Evolutionary conservation across 2,329 filamentous ascomycete genomes (phyloP), one percentile per base, ranked within the genome.

Genomic region (Cladosporium sp.): DNA sequence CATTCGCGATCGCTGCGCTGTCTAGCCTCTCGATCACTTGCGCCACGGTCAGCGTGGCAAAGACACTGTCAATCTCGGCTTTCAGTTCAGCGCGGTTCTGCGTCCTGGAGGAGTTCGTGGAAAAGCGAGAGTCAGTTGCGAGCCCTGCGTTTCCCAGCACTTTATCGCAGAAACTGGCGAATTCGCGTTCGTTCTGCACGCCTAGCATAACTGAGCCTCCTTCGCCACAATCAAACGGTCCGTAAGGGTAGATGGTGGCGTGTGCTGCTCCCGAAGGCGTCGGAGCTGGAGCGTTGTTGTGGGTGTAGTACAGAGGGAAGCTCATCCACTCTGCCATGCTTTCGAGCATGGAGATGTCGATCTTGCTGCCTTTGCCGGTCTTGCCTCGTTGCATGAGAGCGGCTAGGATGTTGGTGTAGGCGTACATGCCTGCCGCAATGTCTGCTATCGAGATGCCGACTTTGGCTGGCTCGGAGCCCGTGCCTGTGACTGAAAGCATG

Each of bases 271-370:
- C 80, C 0, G 74, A 74, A 1, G 77, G 76, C 2, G 67, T 69
- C 0, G 79, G 79, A 0, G 73, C 71, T 0, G 74, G 62, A 1
- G 77, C 74, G 3, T 72, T 74, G 2, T 79, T 67, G 60, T 75
- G 79, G 0, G 79, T 69, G 59, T 83, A 83, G 64, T 83, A 55
- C 25, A 55, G 20, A 2, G 80, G 80, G 43, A 82, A 83, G 0
- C 72, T 71, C 80, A 83, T 83, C 81, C 81, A 83, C 64, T 83
- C 81, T 0, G 76, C 72, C 80, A 83, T 81, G 42, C 76, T 76
- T 63, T 83, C 81, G 7, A 83, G 70, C 81, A 83, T 83, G 0
- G 80, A 82, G 15, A 83, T 78, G 30, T 83, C 80, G 36, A 83
- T 75, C 17, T 74, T 72, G 22, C 73, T 75, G 0, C 81, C 81